phyloP scores from a whole-genome alignment of 2,329 filamentous ascomycete genomes.

The Coniosporium tulheliwenetii region DNA sequence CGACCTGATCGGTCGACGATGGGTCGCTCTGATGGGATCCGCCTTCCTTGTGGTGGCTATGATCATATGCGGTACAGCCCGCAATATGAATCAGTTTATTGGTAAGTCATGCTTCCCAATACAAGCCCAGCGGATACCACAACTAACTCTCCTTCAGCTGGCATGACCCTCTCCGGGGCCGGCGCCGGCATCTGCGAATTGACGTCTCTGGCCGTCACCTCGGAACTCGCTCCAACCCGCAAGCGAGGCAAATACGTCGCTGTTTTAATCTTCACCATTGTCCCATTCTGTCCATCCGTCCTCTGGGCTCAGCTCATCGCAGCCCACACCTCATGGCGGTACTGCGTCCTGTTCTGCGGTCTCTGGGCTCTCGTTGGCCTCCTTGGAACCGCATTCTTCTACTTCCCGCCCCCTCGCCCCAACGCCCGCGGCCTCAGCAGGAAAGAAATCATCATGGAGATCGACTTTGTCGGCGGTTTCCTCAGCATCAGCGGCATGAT shows the following conservation, averaged over 20 bases:
- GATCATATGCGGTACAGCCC: slow-evolving; percentile 41
- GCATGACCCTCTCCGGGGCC: slow-evolving; percentile 44
- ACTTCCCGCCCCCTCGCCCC: slow-evolving; percentile 35
- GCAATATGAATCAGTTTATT: slow-evolving; percentile 46
- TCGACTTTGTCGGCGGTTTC: slow-evolving; percentile 37
- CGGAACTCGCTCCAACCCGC: slow-evolving; percentile 49
- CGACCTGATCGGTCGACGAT: slow-evolving; percentile 46
- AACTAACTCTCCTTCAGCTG: slow-evolving; percentile 17
- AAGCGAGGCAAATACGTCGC: slow-evolving; percentile 50
- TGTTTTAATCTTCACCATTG: slow-evolving; percentile 42
- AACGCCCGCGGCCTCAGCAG: slow-evolving; percentile 23
- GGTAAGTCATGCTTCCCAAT: slow-evolving; percentile 19
- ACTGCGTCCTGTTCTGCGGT: slow-evolving; percentile 36
- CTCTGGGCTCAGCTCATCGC: slow-evolving; percentile 45
- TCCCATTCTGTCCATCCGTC: slow-evolving; percentile 47
- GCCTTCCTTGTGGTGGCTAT: slow-evolving; percentile 40
- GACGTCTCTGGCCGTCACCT: slow-evolving; percentile 51
- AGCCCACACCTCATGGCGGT: slow-evolving; percentile 34
- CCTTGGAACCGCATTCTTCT: slow-evolving; percentile 34
- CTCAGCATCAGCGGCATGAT: slow-evolving; percentile 34
- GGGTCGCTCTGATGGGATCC: slow-evolving; percentile 41
- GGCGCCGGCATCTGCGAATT: slow-evolving; percentile 55
- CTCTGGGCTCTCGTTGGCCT: slow-evolving; percentile 38
- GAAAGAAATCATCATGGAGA: slow-evolving; percentile 25
- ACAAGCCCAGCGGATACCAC: neutral